Percentiles rank a stretch among this genome's conserved stretches.
Evolutionary conservation across 2,329 filamentous ascomycete genomes (phyloP).

Genomic region (Calonectria montana): DNA sequence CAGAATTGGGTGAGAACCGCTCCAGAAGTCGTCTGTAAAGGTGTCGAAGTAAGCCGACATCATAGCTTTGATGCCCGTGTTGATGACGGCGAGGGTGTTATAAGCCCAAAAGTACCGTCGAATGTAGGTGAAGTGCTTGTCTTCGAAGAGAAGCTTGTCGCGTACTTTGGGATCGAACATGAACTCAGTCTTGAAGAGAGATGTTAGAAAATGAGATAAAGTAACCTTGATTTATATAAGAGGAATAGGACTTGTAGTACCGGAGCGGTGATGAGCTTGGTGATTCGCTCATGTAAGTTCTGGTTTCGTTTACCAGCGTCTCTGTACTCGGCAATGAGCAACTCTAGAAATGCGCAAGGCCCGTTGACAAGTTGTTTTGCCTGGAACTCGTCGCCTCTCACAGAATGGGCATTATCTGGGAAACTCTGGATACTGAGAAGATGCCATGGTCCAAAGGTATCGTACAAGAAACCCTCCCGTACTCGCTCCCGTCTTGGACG

Average conservation of each 20-base stretch:
- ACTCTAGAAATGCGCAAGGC: constrained; percentile 69
- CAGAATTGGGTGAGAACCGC: constrained; percentile 63
- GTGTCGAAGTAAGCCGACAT: constrained; percentile 66
- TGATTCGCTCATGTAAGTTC: constrained; percentile 67
- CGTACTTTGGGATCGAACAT: constrained; percentile 68
- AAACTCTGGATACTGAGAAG: constrained; percentile 69
- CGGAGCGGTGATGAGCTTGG: constrained; percentile 68
- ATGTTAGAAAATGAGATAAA: constrained; percentile 18
- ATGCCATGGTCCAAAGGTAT: constrained; percentile 71
- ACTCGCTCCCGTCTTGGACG: constrained; percentile 59
- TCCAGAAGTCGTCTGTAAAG: constrained; percentile 70
- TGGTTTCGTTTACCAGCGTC: constrained; percentile 70
- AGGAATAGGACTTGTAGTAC: constrained; percentile 41
- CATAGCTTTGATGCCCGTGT: constrained; percentile 69
- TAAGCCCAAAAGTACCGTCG: constrained; percentile 72
- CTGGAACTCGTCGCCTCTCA: constrained; percentile 65
- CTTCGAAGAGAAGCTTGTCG: constrained; percentile 70
- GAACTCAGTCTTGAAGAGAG: constrained; percentile 59
- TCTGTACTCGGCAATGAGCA: constrained; percentile 68
- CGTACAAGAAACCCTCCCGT: constrained; percentile 64
- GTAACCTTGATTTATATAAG: constrained; percentile 8
- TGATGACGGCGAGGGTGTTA: constrained; percentile 70
- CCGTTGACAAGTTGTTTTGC: constrained; percentile 69
- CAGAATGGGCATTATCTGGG: constrained; percentile 67
- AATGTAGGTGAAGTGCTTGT: constrained; percentile 70